phyloP scores from a whole-genome alignment of 2,329 filamentous ascomycete species.

The Penicillium sp. region DNA sequence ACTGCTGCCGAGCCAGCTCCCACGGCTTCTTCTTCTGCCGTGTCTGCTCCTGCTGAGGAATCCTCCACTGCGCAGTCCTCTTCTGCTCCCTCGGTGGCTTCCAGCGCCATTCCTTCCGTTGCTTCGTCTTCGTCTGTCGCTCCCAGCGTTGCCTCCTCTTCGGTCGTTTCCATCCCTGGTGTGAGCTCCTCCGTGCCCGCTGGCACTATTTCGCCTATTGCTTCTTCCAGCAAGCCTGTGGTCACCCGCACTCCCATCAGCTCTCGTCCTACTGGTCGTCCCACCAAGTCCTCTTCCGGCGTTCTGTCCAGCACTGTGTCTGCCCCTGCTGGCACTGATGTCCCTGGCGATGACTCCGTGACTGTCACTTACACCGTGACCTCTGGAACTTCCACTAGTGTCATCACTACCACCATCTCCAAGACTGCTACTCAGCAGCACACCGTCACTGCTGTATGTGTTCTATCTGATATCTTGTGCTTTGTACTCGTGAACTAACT shows the following conservation, averaged over 20 bases:
- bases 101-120: conserved; percentile 11
- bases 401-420: conserved; percentile 41
- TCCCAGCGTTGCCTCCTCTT: conserved; percentile 3
- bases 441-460: conserved; percentile 30
- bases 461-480: background rate
- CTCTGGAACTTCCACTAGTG: conserved; percentile 33
- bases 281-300: conserved; percentile 6
- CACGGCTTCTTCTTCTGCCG: background rate
- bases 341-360: conserved; percentile 10
- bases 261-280: conserved; percentile 7
- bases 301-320: conserved; percentile 7
- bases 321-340: conserved; percentile 25
- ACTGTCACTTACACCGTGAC: conserved; percentile 42
- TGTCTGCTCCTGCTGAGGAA: conserved; percentile 4
- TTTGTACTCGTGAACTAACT: background rate
- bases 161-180: background rate
- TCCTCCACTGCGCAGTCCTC: conserved; percentile 8
- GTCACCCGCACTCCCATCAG: conserved; percentile 8
- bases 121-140: conserved; percentile 11
- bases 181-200: background rate
- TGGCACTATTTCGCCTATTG: background rate
- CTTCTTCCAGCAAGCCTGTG: conserved; percentile 2
- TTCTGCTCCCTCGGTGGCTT: conserved; percentile 2
- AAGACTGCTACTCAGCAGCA: conserved; percentile 30
- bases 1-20: conserved; percentile 11